Conservation (phyloP, 2,329 filamentous ascomycete genomes). For the Penicillium glabrum region DNA sequence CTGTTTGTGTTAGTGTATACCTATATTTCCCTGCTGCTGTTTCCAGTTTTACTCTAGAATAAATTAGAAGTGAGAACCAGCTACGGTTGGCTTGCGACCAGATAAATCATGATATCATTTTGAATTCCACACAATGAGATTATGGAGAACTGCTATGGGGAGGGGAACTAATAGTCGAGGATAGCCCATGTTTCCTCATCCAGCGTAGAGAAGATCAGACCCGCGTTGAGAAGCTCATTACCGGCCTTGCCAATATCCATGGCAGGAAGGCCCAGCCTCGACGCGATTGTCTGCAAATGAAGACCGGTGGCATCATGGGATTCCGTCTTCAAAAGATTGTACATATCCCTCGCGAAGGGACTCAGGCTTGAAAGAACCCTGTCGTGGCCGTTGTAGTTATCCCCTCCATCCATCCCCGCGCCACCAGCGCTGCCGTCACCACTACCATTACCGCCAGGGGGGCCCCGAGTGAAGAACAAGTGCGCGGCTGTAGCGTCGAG, state of each 20-base stretch:
- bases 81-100: not conserved
- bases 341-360: constrained; percentile 66
- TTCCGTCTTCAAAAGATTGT: constrained; percentile 64
- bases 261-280: constrained; percentile 62
- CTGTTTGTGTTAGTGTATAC: not conserved
- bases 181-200: constrained; percentile 92
- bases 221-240: constrained; percentile 73
- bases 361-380: constrained; percentile 52
- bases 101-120: constrained; percentile 28
- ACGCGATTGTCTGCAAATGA: constrained; percentile 75
- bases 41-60: not conserved
- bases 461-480: constrained; percentile 75
- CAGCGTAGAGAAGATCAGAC: constrained; percentile 84
- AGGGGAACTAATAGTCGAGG: constrained; percentile 54
- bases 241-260: constrained; percentile 73
- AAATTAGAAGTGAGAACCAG: not conserved
- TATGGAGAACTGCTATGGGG: not conserved
- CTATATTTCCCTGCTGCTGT: too few relatives aligned
- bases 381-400: constrained; percentile 28
- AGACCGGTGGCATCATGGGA: constrained; percentile 78
- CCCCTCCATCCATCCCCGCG: constrained; percentile 35
- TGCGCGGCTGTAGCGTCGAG: constrained; percentile 89
- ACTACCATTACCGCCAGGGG: constrained; percentile 45
- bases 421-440: constrained; percentile 40
- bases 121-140: constrained; percentile 6